Evolutionary conservation across 1,284 basidiomycete species (phyloP), one percentile per base, ranked within the genome.

Genomic region (Gomphus sp.): DNA sequence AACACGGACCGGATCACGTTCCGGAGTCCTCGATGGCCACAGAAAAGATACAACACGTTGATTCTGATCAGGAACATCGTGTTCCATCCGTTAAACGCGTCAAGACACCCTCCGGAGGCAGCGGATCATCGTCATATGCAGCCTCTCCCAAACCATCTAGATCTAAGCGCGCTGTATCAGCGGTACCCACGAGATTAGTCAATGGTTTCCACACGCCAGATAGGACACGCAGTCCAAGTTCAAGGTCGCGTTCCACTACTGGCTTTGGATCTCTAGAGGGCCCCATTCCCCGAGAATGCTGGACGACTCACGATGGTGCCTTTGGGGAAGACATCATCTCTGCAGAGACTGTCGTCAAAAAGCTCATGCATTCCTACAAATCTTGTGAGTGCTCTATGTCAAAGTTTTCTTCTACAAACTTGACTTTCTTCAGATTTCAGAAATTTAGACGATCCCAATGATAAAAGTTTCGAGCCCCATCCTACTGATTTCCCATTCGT

Each of bases 321-420:
- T 78, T 80, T 0, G 80, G n/a, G 1, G 39, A 79, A 2, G 68
- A 73, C 1, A 77, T 85, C 64, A 69, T 82, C 45, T 86, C 80
- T 67, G 84, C 82, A 25, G 83, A 84, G 65, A 70, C 70, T 25
- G 83, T 85, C 4, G 82, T 89, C 16, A 73, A 71, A 63, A 67
- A 71, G 41, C 71, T 88, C 1, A 77, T 82, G 71, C 83, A 80
- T 66, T 76, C 76, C 1, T 88, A 89, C 66, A 86, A 82, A 70
- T 69, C 73, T 57, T 85, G 87, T 89, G 62, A 65, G 85, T 77
- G 16, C 36, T 39, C 10, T 52, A 45, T 61, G 11, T 36, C 16
- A 33, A 16, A 52, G 41, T 55, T 0, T 8, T 9, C 33, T 48
- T 5, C 58, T 16, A 11, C 22, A 7, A 59, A 60, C 22, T 52